phyloP scores from a whole-genome alignment of 2,329 filamentous ascomycete species.

The Ophiostoma sp. region DNA sequence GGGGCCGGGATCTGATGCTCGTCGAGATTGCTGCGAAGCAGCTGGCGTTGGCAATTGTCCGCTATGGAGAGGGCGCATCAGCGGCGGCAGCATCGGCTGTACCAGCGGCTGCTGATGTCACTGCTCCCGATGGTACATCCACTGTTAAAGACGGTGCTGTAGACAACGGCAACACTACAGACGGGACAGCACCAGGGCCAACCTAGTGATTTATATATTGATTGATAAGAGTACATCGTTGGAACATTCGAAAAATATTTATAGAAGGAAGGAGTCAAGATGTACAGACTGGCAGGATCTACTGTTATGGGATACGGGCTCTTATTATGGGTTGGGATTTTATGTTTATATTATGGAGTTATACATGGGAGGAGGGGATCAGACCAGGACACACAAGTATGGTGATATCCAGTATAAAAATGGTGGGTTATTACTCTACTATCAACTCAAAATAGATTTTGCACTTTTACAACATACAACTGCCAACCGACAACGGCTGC shows the following conservation, averaged over 20 bases:
- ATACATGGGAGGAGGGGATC: background rate
- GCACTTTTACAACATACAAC: background rate
- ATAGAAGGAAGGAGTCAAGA: background rate
- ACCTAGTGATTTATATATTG: background rate
- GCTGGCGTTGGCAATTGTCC: slow-evolving; percentile 53
- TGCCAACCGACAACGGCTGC: background rate
- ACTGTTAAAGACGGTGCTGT: background rate
- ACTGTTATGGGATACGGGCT: background rate
- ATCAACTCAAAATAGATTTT: background rate
- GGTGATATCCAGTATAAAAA: slow-evolving; percentile 9
- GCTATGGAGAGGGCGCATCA: slow-evolving; percentile 46
- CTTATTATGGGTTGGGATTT: background rate
- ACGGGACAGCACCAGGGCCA: background rate
- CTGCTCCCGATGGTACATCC: background rate
- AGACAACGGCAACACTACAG: background rate
- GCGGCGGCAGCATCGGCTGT: slow-evolving; percentile 30
- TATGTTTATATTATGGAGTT: background rate
- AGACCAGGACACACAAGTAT: background rate
- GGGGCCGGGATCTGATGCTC: slow-evolving; percentile 50
- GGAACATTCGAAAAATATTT: background rate
- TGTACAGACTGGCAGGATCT: background rate
- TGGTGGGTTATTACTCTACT: background rate
- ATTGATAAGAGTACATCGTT: too few species aligned
- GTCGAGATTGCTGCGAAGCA: slow-evolving; percentile 57
- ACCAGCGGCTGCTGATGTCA: background rate